Evolutionary conservation across 2,329 filamentous ascomycete species (phyloP).

Genomic region (Magnaporthiopsis rhizophila): DNA sequence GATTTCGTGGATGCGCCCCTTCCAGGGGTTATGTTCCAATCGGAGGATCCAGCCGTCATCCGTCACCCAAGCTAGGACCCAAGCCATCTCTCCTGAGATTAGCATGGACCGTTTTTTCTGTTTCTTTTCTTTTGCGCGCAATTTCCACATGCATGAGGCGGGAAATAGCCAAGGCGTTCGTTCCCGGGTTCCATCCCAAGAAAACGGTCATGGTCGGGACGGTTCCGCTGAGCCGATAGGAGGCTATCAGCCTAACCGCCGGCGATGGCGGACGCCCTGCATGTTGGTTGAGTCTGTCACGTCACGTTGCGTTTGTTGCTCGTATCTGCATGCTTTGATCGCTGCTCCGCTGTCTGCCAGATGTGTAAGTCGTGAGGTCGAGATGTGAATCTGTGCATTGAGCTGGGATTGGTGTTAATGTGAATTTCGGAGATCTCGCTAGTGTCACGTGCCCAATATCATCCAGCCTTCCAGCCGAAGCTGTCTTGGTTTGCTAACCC

Average conservation of each 20-base stretch:
- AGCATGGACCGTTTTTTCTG: background rate
- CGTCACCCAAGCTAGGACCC: background rate
- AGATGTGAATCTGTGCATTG: background rate
- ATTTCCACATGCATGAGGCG: conserved; percentile 5
- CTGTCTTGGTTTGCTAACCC: background rate
- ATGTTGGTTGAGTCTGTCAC: background rate
- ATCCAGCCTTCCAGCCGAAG: background rate
- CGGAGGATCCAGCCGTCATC: background rate
- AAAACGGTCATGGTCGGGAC: background rate
- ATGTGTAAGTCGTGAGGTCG: background rate
- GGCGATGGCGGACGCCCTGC: background rate
- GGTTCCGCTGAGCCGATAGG: no score
- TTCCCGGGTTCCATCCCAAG: conserved; percentile 6
- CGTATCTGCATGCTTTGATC: background rate
- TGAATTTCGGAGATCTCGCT: background rate
- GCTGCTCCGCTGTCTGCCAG: background rate
- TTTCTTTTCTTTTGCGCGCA: background rate
- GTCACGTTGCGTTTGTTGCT: background rate
- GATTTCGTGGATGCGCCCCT: background rate
- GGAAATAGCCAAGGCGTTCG: conserved; percentile 10
- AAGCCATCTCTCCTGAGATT: background rate
- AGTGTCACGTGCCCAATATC: background rate
- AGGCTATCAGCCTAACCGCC: no score
- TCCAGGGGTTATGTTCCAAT: background rate
- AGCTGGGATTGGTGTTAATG: background rate